A percentile compares a stretch with the other conserved stretches of the same genome.
These are phyloP conservation scores for Orbilia brochopaga DNA, from an alignment of 2,329 filamentous ascomycete species.

Conservation along the genomic window DNA sequence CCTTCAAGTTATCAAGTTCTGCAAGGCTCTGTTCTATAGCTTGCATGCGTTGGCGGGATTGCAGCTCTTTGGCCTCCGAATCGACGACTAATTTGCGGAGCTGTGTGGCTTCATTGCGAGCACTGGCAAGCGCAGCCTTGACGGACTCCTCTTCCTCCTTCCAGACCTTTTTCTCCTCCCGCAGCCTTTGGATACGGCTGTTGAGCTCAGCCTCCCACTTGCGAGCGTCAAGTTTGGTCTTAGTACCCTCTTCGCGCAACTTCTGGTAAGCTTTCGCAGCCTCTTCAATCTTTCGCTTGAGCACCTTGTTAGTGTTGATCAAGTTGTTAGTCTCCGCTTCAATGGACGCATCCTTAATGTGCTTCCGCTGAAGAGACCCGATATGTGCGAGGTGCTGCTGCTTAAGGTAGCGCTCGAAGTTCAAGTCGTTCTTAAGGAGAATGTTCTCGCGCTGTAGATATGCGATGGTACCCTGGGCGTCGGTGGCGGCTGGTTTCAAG, in stretches of 20 bases:
- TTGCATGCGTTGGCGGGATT: constrained; percentile 69
- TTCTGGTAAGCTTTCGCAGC: constrained; percentile 73
- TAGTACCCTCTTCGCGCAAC: constrained; percentile 74
- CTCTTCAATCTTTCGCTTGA: constrained; percentile 75
- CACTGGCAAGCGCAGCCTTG: constrained; percentile 66
- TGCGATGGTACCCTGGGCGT: constrained; percentile 58
- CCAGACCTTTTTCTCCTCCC: constrained; percentile 73
- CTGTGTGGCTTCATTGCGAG: constrained; percentile 68
- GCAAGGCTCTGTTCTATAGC: constrained; percentile 68
- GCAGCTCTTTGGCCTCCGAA: constrained; percentile 72
- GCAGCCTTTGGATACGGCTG: constrained; percentile 69
- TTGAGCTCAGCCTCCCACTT: constrained; percentile 78
- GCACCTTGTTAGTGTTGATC: constrained; percentile 74
- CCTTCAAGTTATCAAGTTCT: constrained; percentile 67
- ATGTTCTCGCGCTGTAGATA: constrained; percentile 76
- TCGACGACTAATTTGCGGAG: constrained; percentile 71
- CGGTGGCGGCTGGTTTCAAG: constrained; percentile 55
- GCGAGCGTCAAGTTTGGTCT: constrained; percentile 73
- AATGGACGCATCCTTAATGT: constrained; percentile 76
- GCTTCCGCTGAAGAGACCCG: constrained; percentile 74
- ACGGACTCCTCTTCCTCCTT: constrained; percentile 66
- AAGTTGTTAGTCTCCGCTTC: constrained; percentile 84
- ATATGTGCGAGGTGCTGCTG: constrained; percentile 83
- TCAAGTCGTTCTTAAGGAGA: constrained; percentile 77
- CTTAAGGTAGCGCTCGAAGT: constrained; percentile 83